These are phyloP conservation scores for Sporothrix mexicana DNA, from an alignment of 2,329 filamentous ascomycete genomes.

Conservation along the genomic window DNA sequence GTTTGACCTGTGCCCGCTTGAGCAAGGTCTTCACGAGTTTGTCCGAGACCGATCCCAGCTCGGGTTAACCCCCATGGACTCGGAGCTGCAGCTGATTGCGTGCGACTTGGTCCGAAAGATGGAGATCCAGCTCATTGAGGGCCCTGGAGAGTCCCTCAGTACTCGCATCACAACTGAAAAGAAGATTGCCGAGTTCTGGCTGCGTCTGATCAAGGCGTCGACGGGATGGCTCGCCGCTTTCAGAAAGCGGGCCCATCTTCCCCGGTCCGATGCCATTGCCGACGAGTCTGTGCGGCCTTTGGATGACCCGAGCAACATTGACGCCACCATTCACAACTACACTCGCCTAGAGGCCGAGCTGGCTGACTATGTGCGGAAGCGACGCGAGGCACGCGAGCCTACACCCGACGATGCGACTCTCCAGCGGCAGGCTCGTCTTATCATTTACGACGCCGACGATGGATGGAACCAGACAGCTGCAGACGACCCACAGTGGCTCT, in stretches of 20 bases:
- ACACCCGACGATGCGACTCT: slow-evolving; percentile 59
- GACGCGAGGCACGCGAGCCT: slow-evolving; percentile 53
- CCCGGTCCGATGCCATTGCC: slow-evolving; percentile 61
- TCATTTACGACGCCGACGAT: slow-evolving; percentile 67
- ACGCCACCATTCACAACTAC: slow-evolving; percentile 65
- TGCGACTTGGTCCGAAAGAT: slow-evolving; percentile 63
- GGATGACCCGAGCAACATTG: slow-evolving; percentile 60
- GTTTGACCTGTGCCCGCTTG: slow-evolving; percentile 63
- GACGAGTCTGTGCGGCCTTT: slow-evolving; percentile 54
- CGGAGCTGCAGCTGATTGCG: slow-evolving; percentile 65
- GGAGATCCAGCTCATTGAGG: slow-evolving; percentile 48
- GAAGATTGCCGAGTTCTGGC: slow-evolving; percentile 60
- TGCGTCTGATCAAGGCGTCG: slow-evolving; percentile 58
- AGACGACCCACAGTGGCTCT: slow-evolving; percentile 61
- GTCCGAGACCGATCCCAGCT: slow-evolving; percentile 58
- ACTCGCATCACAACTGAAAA: slow-evolving; percentile 46
- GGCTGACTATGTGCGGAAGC: slow-evolving; percentile 56
- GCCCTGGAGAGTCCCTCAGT: not conserved
- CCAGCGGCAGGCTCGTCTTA: slow-evolving; percentile 62
- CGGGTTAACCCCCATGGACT: slow-evolving; percentile 64
- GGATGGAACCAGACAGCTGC: slow-evolving; percentile 69
- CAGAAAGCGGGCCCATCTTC: slow-evolving; percentile 61
- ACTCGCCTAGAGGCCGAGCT: slow-evolving; percentile 62
- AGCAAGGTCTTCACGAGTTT: slow-evolving; percentile 60
- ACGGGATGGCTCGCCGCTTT: slow-evolving; percentile 63